Evolutionary conservation across 140 eudicot species (phyloP), one percentile per base, ranked within the genome.

Genomic region (Oenanthe javanica): DNA sequence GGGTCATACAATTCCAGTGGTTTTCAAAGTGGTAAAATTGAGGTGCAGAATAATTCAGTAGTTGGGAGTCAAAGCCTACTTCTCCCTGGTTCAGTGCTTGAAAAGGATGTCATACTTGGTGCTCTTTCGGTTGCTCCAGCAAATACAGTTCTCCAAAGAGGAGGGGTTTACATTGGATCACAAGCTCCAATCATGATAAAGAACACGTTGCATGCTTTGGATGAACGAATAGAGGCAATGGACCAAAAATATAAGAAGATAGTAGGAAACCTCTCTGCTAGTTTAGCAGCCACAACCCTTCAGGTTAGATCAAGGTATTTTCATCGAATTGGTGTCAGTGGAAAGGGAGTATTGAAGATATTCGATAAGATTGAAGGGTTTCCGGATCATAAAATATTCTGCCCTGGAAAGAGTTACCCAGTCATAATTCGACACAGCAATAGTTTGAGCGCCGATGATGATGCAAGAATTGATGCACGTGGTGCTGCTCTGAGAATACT

Each of bases 381-480:
- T 11, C 97, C 97, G 0, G 82, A 85, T 51, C 97, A 92, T 85
- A 87, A 89, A 76, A 90, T 92, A 79, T 90, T 92, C 83, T 67
- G 23, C 76, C 87, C 87, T 1, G 93, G 97, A 36, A 90, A 90
- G 64, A 87, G 71, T 52, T 92, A 90, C 81, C 96, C 96, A 0
- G 70, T 92, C 71, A 84, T 92, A 16, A 85, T 92, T 55, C 82
- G 97, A 42, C 97, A 92, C 72, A 92, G 97, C 77, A 92, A 92
- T 55, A 87, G 97, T 85, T 87, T 92, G 82, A 90, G 96, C 81
- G 92, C 97, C 5, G 97, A 92, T 64, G 97, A 92, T 84, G 97
- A 92, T 87, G 97, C 97, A 77, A 92, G 97, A 77, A 61, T 92
- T 11, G 97, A 92, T 79, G 91, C 97, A 25, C 93, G 97, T 7